Percentiles rank a stretch among this genome's conserved stretches.
Evolutionary conservation across 768 basidiomycete species (phyloP).

Genomic region (Pisolithus tinctorius): DNA sequence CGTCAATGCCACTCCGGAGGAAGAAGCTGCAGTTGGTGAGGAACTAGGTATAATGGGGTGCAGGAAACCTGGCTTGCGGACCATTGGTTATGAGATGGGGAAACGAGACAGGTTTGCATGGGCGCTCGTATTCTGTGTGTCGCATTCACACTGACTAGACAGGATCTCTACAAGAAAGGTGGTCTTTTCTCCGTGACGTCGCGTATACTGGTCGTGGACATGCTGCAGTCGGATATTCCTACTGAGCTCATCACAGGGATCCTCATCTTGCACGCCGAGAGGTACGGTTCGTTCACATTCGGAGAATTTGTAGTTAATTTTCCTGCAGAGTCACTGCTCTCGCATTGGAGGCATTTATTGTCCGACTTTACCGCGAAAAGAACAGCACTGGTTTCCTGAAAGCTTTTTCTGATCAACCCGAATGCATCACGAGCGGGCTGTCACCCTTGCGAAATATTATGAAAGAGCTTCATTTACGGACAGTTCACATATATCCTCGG

Average conservation of each 20-base stretch:
- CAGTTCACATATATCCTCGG: conserved; percentile 92
- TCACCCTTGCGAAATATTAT: conserved; percentile 89
- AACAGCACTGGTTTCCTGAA: conserved; percentile 91
- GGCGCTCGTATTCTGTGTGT: conserved; percentile 1
- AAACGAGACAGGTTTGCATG: conserved; percentile 67
- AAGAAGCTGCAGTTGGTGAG: conserved; percentile 87
- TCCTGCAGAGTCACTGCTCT: conserved; percentile 70
- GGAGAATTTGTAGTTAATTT: background rate
- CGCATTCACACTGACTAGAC: conserved; percentile 37
- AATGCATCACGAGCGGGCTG: conserved; percentile 87
- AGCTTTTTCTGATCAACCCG: conserved; percentile 95
- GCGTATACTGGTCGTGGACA: conserved; percentile 90
- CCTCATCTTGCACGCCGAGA: conserved; percentile 86
- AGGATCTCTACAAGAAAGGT: conserved; percentile 79
- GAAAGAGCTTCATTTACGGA: conserved; percentile 84
- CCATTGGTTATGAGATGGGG: conserved; percentile 77
- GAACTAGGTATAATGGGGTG: conserved; percentile 92
- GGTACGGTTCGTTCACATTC: conserved; percentile 36
- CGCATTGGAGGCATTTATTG: conserved; percentile 87
- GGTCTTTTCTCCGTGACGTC: conserved; percentile 91
- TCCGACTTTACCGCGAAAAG: conserved; percentile 83
- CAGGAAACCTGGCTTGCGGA: conserved; percentile 74
- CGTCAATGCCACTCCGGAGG: conserved; percentile 78
- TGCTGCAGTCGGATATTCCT: conserved; percentile 83
- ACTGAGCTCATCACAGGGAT: conserved; percentile 84